Conservation (phyloP, 768 basidiomycete genomes). For the Amanita rubescens region DNA sequence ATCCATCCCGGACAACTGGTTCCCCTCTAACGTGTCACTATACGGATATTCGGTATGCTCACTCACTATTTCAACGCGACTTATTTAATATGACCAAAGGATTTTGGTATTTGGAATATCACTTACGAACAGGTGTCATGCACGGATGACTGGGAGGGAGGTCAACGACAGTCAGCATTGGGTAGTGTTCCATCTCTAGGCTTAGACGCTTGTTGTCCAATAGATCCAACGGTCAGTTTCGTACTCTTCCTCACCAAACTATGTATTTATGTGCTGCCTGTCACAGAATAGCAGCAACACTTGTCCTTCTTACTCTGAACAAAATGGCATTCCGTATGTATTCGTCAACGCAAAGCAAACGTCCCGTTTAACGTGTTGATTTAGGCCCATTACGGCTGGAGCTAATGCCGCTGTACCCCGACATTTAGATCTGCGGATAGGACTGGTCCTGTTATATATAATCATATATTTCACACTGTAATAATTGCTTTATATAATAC, state of each 20-base stretch:
- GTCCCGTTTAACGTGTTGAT: background rate
- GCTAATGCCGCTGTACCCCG: background rate
- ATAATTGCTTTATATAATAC: background rate
- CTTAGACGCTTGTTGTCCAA: constrained; percentile 63
- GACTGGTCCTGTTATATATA: background rate
- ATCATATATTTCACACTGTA: background rate
- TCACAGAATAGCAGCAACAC: constrained; percentile 41
- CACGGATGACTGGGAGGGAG: constrained; percentile 45
- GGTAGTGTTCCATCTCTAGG: constrained; percentile 59
- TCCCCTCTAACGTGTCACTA: constrained; percentile 58
- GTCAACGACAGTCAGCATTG: constrained; percentile 50
- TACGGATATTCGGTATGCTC: constrained; percentile 49
- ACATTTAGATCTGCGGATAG: background rate
- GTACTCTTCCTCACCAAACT: background rate
- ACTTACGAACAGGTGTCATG: constrained; percentile 64
- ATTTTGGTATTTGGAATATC: constrained; percentile 86
- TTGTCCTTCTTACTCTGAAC: constrained; percentile 68
- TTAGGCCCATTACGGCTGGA: constrained; percentile 3
- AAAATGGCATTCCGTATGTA: constrained; percentile 56
- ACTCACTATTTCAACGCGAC: background rate
- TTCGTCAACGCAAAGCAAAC: background rate
- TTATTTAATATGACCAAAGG: constrained; percentile 29
- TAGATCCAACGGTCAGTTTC: constrained; percentile 48
- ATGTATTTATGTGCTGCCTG: background rate
- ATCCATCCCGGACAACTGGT: constrained; percentile 65